phyloP scores from a whole-genome alignment of 177 flowering plant genomes.

The Vitis hybrid region DNA sequence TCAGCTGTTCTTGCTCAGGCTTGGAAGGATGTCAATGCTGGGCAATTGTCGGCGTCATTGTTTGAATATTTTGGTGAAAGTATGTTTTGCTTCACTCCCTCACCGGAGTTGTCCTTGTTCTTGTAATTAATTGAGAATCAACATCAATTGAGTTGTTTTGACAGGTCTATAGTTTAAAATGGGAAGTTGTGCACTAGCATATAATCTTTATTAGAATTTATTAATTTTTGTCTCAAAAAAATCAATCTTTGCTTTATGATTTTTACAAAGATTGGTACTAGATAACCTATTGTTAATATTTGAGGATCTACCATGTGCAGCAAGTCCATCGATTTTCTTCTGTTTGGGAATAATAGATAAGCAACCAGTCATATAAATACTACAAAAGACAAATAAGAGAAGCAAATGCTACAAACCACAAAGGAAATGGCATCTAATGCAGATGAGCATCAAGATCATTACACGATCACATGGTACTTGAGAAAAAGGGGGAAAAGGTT shows the following conservation, averaged over 20 bases:
- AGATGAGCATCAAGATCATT: constrained; percentile 16
- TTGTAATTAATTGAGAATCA: constrained; percentile 33
- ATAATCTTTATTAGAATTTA: too few species aligned
- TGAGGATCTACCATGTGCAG: too few species aligned
- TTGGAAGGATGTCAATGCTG: constrained; percentile 75
- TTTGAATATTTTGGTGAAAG: constrained; percentile 76
- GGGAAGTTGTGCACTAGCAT: too few species aligned
- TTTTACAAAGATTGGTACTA: too few species aligned
- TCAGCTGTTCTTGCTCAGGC: constrained; percentile 57
- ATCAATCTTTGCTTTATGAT: too few species aligned
- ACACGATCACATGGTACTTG: neutral
- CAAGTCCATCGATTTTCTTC: too few species aligned
- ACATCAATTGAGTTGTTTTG: neutral
- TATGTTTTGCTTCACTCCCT: constrained; percentile 61
- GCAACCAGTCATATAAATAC: too few species aligned
- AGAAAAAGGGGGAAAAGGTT: constrained; percentile 8
- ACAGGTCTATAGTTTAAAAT: too few species aligned
- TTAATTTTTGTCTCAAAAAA: too few species aligned
- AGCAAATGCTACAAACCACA: neutral
- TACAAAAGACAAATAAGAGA: neutral
- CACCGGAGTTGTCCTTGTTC: constrained; percentile 60
- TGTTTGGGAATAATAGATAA: too few species aligned
- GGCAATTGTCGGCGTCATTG: constrained; percentile 52
- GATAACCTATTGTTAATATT: neutral
- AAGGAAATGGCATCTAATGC: constrained; percentile 6